Conservation (phyloP, 495 filamentous ascomycete genomes). For the Hypoxylon lienhwacheense region DNA sequence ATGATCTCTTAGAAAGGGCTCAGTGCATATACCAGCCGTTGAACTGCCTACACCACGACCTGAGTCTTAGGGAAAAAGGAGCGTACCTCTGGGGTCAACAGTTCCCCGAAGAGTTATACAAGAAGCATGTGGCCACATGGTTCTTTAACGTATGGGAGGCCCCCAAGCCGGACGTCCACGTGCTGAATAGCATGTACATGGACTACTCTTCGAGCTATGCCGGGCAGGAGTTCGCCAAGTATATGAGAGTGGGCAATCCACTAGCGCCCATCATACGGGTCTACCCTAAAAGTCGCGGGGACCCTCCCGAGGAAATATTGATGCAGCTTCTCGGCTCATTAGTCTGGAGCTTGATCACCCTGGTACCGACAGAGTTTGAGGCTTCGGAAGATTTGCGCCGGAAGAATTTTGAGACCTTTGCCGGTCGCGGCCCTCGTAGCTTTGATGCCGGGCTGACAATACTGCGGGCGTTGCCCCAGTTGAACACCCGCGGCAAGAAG, state of each 20-base stretch:
- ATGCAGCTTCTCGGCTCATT: conserved; percentile 26
- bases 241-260: conserved; percentile 6
- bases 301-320: conserved; percentile 5
- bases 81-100: conserved; percentile 12
- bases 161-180: conserved; percentile 1
- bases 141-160: conserved; percentile 9
- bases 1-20: conserved; percentile 6
- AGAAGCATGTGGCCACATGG: background rate
- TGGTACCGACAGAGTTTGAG: conserved; percentile 10
- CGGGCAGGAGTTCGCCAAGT: conserved; percentile 25
- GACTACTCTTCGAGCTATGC: conserved; percentile 6
- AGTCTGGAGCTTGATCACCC: conserved; percentile 13
- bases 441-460: conserved; percentile 18
- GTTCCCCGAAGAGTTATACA: conserved; percentile 15
- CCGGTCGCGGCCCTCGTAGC: conserved; percentile 7
- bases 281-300: conserved; percentile 15
- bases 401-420: conserved; percentile 9
- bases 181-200: background rate
- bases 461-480: conserved; percentile 13
- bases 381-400: background rate
- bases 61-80: conserved; percentile 11
- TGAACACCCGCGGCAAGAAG: background rate
- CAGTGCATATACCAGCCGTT: background rate
- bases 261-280: conserved; percentile 14
- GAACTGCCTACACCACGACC: conserved; percentile 14